Evolutionary conservation across 2,329 filamentous ascomycete genomes (phyloP), one percentile per base, ranked within the genome.

Genomic region (Aspergillus glaucus): DNA sequence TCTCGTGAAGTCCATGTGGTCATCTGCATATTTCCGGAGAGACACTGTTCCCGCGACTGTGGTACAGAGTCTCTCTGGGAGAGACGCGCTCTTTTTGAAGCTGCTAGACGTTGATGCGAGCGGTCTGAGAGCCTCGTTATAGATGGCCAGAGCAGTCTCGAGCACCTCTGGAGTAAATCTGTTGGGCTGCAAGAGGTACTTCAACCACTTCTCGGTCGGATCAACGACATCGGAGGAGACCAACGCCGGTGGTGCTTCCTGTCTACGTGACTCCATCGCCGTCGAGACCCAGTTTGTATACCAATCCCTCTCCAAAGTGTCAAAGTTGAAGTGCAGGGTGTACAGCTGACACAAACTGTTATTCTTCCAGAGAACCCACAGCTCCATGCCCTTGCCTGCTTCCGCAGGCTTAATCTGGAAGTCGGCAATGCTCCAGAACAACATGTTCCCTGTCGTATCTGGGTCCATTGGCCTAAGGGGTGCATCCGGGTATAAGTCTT

Each of bases 291-390:
- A 97, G 10, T 78, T 76, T 12, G 78, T 76, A 32, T 75, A 71
- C 79, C 92, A 88, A 22, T 80, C 79, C 3, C 76, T 69, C 3
- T 75, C 69, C 50, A 86, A 74, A 40, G 83, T 80, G 36, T 81
- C 77, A n/a, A 85, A 75, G 57, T 86, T 78, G 55, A 95, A 86
- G 42, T 83, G 83, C 40, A 96, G 68, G 49, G 80, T 81, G 65
- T 88, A 87, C 8, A 90, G 78, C 51, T 86, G 79, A 62, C 89
- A 90, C 3, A 84, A 82, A 59, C 86, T 84, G 64, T 91, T 90
- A 64, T 90, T 90, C 71, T 90, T 89, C 87, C 87, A 92, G 39
- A 93, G 68, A 3, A 86, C 79, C 88, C 88, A 93, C 37, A 92
- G 61, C 55, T 79, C 78, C 60, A 81, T 78, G 15, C 69, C 72